Evolutionary conservation across 2,329 filamentous ascomycete genomes (phyloP), one percentile per base, ranked within the genome.

Genomic region (Monilinia fructigena): DNA sequence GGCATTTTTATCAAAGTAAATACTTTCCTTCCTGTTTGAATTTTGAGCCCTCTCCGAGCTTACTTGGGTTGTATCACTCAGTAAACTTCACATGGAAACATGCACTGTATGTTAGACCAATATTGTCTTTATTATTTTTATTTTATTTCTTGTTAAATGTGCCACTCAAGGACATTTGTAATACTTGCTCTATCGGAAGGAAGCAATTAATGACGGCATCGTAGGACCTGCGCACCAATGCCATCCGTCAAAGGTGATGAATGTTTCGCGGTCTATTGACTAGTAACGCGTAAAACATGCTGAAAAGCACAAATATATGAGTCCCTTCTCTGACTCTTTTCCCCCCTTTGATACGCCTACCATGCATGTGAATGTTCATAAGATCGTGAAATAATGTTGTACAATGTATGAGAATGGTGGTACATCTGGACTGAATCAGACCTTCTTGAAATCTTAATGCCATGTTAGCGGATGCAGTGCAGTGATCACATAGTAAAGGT

Each of bases 151-250:
- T 42, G 52, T 66, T 35, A 60, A 60, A 60, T 60, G 56, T 60
- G 28, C 56, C 56, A 60, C n/a, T 28, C 2, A 60, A 48, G 56
- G 56, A 14, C 45, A 60, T 60, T 48, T 60, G 35, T 28, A 38
- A 26, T 60, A 60, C 28, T 60, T 60, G 67, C 68, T 67, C 55
- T 67, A 68, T 62, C 50, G 35, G 28, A 55, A 48, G 54, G 58
- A 72, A 70, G 66, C 70, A 74, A 77, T 80, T 80, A 79, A 59
- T 72, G 76, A 78, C 77, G 77, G 76, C 77, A 77, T 75, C 72
- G 75, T 76, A 75, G 45, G 77, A 77, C 77, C 76, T 76, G 78
- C 77, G 77, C 76, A 77, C 55, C 75, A 77, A 60, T 79, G 76
- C 76, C 77, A 77, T 78, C 55, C 76, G 75, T 74, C 72, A 66